Percentiles rank a stretch among this genome's conserved stretches.
Evolutionary conservation across 345 rosid species (phyloP).

Genomic region (Eucalyptus regnans): DNA sequence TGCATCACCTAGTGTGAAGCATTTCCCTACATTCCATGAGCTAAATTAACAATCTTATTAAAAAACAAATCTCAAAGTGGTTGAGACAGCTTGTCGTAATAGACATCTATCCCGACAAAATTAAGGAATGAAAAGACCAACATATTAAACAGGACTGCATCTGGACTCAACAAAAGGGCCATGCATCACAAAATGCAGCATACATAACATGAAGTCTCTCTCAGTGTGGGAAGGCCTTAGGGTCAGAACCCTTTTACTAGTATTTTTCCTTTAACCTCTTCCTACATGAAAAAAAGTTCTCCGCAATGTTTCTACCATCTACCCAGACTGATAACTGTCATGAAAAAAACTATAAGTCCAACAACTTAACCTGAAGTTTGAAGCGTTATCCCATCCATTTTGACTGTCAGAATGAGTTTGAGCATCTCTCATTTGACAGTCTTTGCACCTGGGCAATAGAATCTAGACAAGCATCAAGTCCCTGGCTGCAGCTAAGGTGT

Average conservation of each 20-base stretch:
- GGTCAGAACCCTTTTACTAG: neutral
- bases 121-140: neutral
- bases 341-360: neutral
- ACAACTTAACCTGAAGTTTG: neutral
- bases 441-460: neutral
- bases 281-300: neutral
- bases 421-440: neutral
- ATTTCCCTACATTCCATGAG: constrained; percentile 39
- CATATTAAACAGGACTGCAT: neutral
- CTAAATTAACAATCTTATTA: neutral
- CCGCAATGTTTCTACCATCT: neutral
- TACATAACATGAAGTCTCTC: neutral
- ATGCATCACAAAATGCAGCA: neutral
- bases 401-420: neutral
- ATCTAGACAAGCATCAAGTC: neutral
- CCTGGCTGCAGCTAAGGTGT: neutral
- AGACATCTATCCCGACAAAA: neutral
- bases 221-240: neutral
- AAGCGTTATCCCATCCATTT: neutral
- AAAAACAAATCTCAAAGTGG: neutral
- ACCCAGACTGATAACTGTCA: neutral
- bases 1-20: constrained; percentile 52
- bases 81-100: neutral
- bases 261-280: neutral
- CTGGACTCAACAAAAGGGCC: neutral